Evolutionary conservation across 768 basidiomycete species (phyloP).

Genomic region (Pholiota conissans): DNA sequence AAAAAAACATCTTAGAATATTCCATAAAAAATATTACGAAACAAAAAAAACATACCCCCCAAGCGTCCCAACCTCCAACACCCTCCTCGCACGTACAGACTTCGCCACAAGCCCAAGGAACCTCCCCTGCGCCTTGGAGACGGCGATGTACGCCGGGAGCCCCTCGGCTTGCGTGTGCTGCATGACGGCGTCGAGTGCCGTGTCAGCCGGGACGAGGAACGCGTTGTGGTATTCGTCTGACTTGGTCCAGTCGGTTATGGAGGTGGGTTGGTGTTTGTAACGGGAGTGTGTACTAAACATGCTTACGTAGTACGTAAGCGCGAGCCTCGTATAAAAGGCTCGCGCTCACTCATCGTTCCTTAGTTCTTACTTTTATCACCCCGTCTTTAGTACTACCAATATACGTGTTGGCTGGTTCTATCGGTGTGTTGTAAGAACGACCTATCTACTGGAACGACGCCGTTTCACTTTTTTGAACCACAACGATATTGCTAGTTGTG

Average conservation of each 20-base stretch:
- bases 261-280: too few relatives aligned
- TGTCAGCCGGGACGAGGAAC: slow-evolving; percentile 47
- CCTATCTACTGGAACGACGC: not conserved
- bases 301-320: not conserved
- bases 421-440: not conserved
- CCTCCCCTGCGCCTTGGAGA: slow-evolving; percentile 56
- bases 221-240: slow-evolving; percentile 58
- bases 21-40: too few relatives aligned
- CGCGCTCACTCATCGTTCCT: not conserved
- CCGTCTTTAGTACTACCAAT: not conserved
- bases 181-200: slow-evolving; percentile 38
- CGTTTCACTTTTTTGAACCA: not conserved
- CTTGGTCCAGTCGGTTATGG: slow-evolving; percentile 46
- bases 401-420: not conserved
- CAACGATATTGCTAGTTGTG: not conserved
- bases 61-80: slow-evolving; percentile 67
- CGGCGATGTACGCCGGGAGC: slow-evolving; percentile 53
- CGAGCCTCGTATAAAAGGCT: not conserved
- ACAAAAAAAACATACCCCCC: slow-evolving; percentile 56
- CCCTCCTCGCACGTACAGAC: slow-evolving; percentile 52
- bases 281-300: too few relatives aligned
- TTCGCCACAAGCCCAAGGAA: slow-evolving; percentile 52
- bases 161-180: slow-evolving; percentile 42
- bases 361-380: not conserved
- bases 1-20: too few relatives aligned